Evolutionary conservation across 768 basidiomycete genomes (phyloP).

Genomic region (Lentinula boryana): DNA sequence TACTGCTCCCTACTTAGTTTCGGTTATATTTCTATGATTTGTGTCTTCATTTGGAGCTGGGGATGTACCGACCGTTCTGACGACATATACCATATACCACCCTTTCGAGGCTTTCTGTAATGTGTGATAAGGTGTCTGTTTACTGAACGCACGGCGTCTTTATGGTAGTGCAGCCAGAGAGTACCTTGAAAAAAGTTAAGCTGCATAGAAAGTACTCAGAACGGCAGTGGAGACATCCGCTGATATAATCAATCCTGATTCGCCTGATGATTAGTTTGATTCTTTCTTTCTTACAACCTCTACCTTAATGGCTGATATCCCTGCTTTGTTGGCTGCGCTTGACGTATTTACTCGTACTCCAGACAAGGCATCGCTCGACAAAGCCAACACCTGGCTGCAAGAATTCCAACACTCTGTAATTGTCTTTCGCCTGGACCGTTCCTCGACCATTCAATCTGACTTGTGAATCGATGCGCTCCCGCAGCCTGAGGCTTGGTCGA

Average conservation of each 20-base stretch:
- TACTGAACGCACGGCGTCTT: too few species aligned
- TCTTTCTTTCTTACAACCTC: neutral
- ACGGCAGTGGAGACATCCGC: neutral
- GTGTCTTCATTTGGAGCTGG: conserved; percentile 33
- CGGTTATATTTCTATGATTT: conserved; percentile 38
- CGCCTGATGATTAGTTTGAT: neutral
- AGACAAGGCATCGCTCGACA: conserved; percentile 76
- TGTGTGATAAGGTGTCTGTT: conserved; percentile 13
- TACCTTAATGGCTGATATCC: conserved; percentile 57
- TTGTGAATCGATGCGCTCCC: conserved; percentile 52
- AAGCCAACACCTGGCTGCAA: conserved; percentile 92
- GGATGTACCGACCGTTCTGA: conserved; percentile 24
- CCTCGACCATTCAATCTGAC: conserved; percentile 57
- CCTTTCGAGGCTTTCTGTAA: conserved; percentile 6
- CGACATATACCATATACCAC: conserved; percentile 38
- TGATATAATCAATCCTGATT: neutral
- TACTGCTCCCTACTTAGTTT: conserved; percentile 43
- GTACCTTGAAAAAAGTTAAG: too few species aligned
- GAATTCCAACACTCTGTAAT: conserved; percentile 99
- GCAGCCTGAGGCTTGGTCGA: conserved; percentile 95
- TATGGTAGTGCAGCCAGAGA: too few species aligned
- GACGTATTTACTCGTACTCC: conserved; percentile 78
- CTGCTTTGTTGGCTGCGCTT: conserved; percentile 69
- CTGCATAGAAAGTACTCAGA: neutral
- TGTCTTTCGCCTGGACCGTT: conserved; percentile 70